Evolutionary conservation across 305 asterid species (phyloP).

Genomic region (Fraxinus angustifolia): DNA sequence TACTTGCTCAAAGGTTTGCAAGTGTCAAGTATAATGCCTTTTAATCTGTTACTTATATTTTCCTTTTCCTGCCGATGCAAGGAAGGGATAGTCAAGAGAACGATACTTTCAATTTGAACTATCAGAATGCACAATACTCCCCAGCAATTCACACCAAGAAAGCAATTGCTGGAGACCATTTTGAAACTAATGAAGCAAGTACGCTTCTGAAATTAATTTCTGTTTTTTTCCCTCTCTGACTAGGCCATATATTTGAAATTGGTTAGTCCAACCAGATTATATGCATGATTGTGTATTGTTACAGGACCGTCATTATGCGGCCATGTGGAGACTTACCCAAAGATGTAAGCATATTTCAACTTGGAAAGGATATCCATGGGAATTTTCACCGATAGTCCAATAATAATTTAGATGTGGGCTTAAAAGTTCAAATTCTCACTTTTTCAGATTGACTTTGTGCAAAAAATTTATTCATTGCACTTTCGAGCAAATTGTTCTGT

Average conservation of each 20-base stretch:
- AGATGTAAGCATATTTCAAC: conserved; percentile 48
- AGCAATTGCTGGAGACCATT: conserved; percentile 29
- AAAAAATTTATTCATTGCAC: not conserved
- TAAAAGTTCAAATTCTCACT: conserved; percentile 3
- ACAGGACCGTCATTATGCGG: conserved; percentile 51
- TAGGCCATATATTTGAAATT: conserved; percentile 11
- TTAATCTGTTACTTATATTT: conserved; percentile 20
- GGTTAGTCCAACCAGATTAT: conserved; percentile 17
- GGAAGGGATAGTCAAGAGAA: conserved; percentile 42
- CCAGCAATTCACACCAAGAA: conserved; percentile 34
- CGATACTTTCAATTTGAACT: conserved; percentile 25
- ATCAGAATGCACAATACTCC: conserved; percentile 36
- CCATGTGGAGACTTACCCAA: conserved; percentile 38
- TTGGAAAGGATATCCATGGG: conserved; percentile 11
- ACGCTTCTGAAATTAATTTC: conserved; percentile 32
- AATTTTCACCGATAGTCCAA: conserved; percentile 9
- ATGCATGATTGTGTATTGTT: conserved; percentile 28
- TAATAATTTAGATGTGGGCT: conserved; percentile 14
- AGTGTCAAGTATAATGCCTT: conserved; percentile 2
- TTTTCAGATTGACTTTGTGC: conserved; percentile 1
- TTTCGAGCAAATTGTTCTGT: not conserved
- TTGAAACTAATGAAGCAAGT: conserved; percentile 46
- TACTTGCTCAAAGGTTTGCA: not conserved
- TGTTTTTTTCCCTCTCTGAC: conserved; percentile 16
- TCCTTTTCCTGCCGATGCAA: conserved; percentile 28